Conservation (phyloP, 306 rosid genomes). For the Ormosia semicastrata region DNA sequence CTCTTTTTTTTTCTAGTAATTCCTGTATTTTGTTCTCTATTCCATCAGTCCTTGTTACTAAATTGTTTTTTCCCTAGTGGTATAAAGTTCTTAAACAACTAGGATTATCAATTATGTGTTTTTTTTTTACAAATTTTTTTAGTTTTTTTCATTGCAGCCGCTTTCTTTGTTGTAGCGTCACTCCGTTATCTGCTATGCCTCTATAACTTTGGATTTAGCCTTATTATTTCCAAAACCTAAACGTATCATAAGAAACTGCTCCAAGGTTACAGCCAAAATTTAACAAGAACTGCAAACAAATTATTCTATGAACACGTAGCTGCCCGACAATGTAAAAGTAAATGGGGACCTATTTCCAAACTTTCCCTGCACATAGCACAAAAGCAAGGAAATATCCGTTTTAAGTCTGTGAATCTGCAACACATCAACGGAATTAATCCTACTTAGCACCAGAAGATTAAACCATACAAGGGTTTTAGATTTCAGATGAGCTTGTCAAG, state of each 20-base stretch:
- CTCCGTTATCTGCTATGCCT: background rate
- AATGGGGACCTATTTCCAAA: background rate
- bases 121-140: background rate
- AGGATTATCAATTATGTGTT: background rate
- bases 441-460: background rate
- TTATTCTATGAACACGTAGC: background rate
- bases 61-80: background rate
- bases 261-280: background rate
- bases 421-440: background rate
- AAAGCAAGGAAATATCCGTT: background rate
- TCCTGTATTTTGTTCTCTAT: background rate
- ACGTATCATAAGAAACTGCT: background rate
- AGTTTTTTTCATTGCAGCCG: background rate
- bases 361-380: background rate
- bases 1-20: background rate
- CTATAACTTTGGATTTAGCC: background rate
- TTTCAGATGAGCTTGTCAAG: constrained; percentile 15
- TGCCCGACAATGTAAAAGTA: background rate
- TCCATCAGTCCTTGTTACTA: background rate
- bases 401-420: background rate
- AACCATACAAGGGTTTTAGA: background rate
- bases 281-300: background rate
- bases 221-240: background rate
- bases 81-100: background rate
- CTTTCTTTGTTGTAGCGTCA: background rate